A percentile compares a stretch with the other conserved stretches of the same genome.
phyloP scores from a whole-genome alignment of 768 basidiomycete species.

The Suillus cothurnatus region DNA sequence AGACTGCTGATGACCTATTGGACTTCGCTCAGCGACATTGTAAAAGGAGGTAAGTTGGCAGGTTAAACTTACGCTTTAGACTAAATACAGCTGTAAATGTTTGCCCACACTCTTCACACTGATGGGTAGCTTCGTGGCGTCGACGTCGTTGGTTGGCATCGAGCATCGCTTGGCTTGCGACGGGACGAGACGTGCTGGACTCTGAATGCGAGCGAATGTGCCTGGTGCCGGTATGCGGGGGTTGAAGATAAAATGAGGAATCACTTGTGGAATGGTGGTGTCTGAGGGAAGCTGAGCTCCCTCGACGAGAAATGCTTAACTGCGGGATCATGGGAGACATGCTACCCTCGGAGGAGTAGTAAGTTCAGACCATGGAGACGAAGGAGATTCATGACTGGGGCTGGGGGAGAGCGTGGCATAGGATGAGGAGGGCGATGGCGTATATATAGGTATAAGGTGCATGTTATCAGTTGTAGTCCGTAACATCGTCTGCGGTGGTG shows the following conservation, averaged over 20 bases:
- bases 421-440: conserved; percentile 30
- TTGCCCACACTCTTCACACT: conserved; percentile 23
- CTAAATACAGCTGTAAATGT: conserved; percentile 35
- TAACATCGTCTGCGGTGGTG: background rate
- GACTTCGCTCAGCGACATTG: too few species aligned
- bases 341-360: conserved; percentile 18
- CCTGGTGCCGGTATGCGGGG: background rate
- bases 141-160: conserved; percentile 34
- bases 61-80: conserved; percentile 29
- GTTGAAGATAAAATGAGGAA: conserved; percentile 7
- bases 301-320: background rate
- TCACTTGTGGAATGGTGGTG: conserved; percentile 4
- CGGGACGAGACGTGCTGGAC: conserved; percentile 18
- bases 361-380: conserved; percentile 20
- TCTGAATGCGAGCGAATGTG: conserved; percentile 22
- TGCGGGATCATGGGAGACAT: conserved; percentile 7
- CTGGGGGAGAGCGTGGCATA: conserved; percentile 27
- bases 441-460: background rate
- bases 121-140: conserved; percentile 26
- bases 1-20: conserved; percentile 30
- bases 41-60: background rate
- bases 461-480: background rate
- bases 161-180: conserved; percentile 36
- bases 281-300: background rate
- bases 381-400: conserved; percentile 15